A percentile compares a stretch with the other conserved stretches of the same genome.
Conservation (phyloP, 805 yeast genomes). For the Yamadazyma sp. region DNA sequence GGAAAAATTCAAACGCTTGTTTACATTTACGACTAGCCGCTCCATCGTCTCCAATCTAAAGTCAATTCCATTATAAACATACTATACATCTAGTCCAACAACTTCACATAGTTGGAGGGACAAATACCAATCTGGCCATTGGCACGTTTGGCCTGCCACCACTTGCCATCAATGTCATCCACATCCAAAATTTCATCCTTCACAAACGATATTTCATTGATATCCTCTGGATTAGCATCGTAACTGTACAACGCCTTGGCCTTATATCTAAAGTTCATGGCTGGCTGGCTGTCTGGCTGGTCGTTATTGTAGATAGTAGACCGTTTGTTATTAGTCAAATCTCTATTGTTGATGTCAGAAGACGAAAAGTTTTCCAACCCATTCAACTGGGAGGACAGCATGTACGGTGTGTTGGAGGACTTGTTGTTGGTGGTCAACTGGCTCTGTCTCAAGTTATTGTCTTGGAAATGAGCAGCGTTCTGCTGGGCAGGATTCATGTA, state of each 20-base stretch:
- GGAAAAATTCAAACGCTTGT: too few species aligned
- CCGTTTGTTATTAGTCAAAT: constrained; percentile 27
- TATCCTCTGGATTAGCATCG: constrained; percentile 88
- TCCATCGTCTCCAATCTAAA: too few species aligned
- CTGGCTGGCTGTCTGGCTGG: constrained; percentile 22
- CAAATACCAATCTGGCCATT: constrained; percentile 95
- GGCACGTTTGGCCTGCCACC: constrained; percentile 96
- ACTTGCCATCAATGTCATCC: constrained; percentile 89
- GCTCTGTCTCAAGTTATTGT: constrained; percentile 35
- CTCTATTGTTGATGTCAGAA: constrained; percentile 34
- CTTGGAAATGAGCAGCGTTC: constrained; percentile 22
- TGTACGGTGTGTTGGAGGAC: constrained; percentile 32
- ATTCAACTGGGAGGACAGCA: constrained; percentile 56
- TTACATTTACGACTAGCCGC: too few species aligned
- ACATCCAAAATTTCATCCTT: constrained; percentile 92
- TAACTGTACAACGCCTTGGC: constrained; percentile 88
- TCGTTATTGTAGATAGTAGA: constrained; percentile 24
- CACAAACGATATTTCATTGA: constrained; percentile 84
- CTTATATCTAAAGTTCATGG: constrained; percentile 67
- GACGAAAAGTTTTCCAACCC: constrained; percentile 58
- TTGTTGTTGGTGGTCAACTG: constrained; percentile 32
- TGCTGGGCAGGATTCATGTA: constrained; percentile 8
- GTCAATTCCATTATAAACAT: constrained; percentile 4
- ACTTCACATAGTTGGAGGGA: constrained; percentile 89
- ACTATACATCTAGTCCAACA: constrained; percentile 39